Evolutionary conservation across 2,329 filamentous ascomycete species (phyloP), one percentile per base, ranked within the genome.

Genomic region (Exophiala alcalophila): DNA sequence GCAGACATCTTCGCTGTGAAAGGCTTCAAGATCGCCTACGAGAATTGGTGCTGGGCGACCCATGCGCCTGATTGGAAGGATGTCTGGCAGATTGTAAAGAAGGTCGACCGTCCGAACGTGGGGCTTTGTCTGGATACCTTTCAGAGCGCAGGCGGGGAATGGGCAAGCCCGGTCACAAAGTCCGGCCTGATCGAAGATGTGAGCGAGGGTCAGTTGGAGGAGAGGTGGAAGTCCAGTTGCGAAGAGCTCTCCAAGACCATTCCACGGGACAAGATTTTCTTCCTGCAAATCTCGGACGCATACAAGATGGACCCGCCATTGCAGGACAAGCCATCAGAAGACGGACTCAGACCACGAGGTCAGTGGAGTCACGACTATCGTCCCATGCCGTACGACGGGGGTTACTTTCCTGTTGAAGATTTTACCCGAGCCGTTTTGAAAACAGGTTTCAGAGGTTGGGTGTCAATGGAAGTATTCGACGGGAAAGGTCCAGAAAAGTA

Each of bases 1-100:
- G 80, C 78, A 2, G 80, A 84, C 40, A 64, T 84, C 37, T 69
- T 84, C 1, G 74, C 73, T 0, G 59, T 69, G 15, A 71, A 77
- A 32, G 71, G 72, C 0, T 77, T 80, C 59, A 72, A 76, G 5
- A 65, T 90, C 12, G 83, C 84, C 0, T 90, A 89, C 54, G 84
- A 90, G 64, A 88, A 89, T 58, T 89, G 84, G 83, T 87, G 84
- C 63, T 90, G 84, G 85, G 80, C 80, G 0, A 86, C 83, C 0
- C 76, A 80, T 34, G 81, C 83, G 0, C 76, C 81, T 0, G 71
- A 66, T 1, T 91, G 84, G 85, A 76, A 74, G 50, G 72, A 81
- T 34, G 80, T 81, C 0, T 89, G 83, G 82, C 66, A 76, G 2
- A 81, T 89, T 9, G 81, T 86, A 3, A 58, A 74, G 49, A 70